A percentile compares a stretch with the other conserved stretches of the same genome.
phyloP scores from a whole-genome alignment of 2,329 filamentous ascomycete genomes.

The Fusarium citri region DNA sequence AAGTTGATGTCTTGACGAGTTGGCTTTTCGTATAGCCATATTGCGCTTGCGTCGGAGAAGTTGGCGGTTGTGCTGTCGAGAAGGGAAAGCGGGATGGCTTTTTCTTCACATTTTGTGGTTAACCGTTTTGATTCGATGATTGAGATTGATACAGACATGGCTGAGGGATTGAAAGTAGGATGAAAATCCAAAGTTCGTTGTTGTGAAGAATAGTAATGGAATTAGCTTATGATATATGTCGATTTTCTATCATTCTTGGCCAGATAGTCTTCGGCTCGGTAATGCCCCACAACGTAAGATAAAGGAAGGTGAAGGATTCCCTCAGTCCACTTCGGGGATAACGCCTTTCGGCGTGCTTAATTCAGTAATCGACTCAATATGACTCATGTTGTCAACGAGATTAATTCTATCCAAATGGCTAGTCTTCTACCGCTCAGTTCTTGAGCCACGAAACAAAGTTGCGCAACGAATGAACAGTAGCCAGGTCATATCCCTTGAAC shows the following conservation, averaged over 20 bases:
- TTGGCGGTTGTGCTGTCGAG: constrained; percentile 41
- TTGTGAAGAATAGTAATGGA: too few species aligned
- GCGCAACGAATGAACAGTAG: constrained; percentile 20
- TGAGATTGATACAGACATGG: neutral
- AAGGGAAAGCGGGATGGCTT: constrained; percentile 31
- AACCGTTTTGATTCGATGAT: constrained; percentile 8
- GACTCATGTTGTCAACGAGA: neutral
- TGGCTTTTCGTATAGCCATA: constrained; percentile 40
- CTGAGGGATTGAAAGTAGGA: too few species aligned
- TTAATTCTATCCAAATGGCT: neutral
- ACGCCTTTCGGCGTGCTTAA: constrained; percentile 9
- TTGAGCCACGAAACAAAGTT: constrained; percentile 26
- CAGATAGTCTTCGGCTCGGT: neutral
- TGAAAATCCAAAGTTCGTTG: too few species aligned
- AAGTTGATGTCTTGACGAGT: neutral
- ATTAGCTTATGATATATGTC: too few species aligned
- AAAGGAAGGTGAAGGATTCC: neutral
- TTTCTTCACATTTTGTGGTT: neutral
- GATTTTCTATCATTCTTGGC: neutral
- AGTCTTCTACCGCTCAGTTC: neutral
- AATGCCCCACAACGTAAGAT: neutral
- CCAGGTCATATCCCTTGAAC: neutral
- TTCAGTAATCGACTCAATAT: neutral
- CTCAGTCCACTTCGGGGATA: neutral
- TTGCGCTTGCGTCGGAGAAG: constrained; percentile 37